These are phyloP conservation scores for Didymella segeticola DNA, from an alignment of 2,329 filamentous ascomycete genomes.

Conservation along the genomic window DNA sequence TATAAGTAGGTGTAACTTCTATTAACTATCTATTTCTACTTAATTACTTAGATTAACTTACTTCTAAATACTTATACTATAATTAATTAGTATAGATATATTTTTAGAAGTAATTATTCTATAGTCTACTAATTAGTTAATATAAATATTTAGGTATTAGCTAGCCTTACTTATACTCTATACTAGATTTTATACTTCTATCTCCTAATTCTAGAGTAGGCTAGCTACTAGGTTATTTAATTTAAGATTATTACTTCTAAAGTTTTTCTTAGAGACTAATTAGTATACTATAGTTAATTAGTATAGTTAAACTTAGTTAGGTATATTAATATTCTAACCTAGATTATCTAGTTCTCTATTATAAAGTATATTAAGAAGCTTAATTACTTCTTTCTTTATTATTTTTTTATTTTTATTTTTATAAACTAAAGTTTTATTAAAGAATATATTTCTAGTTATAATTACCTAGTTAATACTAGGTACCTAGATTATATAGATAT, in stretches of 20 bases:
- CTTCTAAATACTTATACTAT: too few species aligned
- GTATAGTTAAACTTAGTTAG: background rate
- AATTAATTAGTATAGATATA: too few species aligned
- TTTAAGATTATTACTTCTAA: background rate
- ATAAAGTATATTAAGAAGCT: background rate
- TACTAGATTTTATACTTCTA: too few species aligned
- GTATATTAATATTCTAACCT: background rate
- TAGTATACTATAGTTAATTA: background rate
- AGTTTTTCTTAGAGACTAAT: background rate
- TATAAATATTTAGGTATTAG: too few species aligned
- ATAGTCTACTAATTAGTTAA: too few species aligned
- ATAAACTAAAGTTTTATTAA: background rate
- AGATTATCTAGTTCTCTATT: background rate
- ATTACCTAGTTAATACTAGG: background rate
- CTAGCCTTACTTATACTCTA: too few species aligned
- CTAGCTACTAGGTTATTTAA: background rate
- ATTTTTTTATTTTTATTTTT: background rate
- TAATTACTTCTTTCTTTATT: background rate
- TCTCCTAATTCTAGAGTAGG: too few species aligned
- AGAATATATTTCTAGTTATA: background rate
- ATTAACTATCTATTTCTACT: too few species aligned
- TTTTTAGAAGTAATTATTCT: too few species aligned
- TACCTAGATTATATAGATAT: background rate
- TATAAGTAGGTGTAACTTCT: too few species aligned
- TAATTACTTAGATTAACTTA: too few species aligned